Conservation (phyloP, 2,329 filamentous ascomycete species). For the Aspergillus oerlinghausenensis region DNA sequence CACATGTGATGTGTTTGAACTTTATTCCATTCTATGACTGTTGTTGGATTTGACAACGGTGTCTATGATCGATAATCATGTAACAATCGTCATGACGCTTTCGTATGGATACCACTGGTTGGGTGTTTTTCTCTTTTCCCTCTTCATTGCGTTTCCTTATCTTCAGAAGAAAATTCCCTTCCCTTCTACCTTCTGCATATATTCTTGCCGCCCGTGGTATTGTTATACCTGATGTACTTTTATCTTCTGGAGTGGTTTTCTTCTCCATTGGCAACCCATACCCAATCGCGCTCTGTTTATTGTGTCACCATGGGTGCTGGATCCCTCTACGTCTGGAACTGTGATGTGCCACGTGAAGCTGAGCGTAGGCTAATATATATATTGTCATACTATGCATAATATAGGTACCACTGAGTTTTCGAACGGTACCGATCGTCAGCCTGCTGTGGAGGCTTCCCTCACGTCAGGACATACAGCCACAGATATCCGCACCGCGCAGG, state of each 20-base stretch:
- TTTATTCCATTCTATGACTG: slow-evolving; percentile 5
- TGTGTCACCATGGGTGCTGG: slow-evolving; percentile 15
- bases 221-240: background rate
- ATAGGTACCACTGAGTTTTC: slow-evolving; percentile 37
- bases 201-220: background rate
- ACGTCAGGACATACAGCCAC: slow-evolving; percentile 51
- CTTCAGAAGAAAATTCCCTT: background rate
- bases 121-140: slow-evolving; percentile 2
- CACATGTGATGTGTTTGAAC: slow-evolving; percentile 64
- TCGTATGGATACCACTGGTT: slow-evolving; percentile 6
- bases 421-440: slow-evolving; percentile 56
- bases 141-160: background rate
- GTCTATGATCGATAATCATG: slow-evolving; percentile 12
- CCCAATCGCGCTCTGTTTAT: slow-evolving; percentile 19
- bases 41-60: slow-evolving; percentile 1
- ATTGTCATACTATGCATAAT: slow-evolving; percentile 17
- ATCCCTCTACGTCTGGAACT: slow-evolving; percentile 9
- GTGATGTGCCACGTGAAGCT: slow-evolving; percentile 19
- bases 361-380: slow-evolving; percentile 41
- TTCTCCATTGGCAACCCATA: slow-evolving; percentile 16
- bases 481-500: slow-evolving; percentile 69
- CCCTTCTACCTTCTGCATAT: slow-evolving; percentile 4
- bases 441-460: slow-evolving; percentile 51
- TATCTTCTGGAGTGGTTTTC: slow-evolving; percentile 10
- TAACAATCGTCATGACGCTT: slow-evolving; percentile 1